phyloP scores from a whole-genome alignment of 192 early-diverging fungal species.

The Haplosporangium gracile region DNA sequence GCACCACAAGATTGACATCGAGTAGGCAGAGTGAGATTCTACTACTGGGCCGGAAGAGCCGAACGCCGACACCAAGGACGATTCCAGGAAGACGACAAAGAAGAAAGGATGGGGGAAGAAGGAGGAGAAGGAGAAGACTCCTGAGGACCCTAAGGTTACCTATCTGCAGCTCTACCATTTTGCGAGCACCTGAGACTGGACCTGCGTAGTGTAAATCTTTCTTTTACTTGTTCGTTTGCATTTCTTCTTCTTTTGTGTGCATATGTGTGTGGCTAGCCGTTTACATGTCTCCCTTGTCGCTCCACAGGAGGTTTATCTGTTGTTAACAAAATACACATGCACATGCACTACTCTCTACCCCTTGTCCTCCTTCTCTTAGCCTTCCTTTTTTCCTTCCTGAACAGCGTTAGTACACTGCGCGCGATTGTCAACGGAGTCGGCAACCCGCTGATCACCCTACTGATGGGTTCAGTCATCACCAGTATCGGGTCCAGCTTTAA shows the following conservation, averaged over 20 bases:
- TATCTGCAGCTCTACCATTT: constrained; percentile 78
- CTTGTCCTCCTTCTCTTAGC: background rate
- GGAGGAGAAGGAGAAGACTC: constrained; percentile 37
- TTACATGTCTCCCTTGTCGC: too few relatives aligned
- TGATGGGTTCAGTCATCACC: constrained; percentile 26
- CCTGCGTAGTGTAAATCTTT: constrained; percentile 58
- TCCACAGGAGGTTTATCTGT: too few relatives aligned
- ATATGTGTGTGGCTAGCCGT: constrained; percentile 35
- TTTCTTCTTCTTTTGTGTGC: background rate
- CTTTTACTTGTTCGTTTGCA: constrained; percentile 37
- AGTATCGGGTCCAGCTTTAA: background rate
- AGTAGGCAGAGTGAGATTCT: background rate
- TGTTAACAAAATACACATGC: background rate
- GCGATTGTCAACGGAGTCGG: constrained; percentile 21
- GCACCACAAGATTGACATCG: background rate
- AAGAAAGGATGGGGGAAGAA: background rate
- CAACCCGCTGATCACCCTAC: constrained; percentile 24
- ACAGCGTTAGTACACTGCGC: background rate
- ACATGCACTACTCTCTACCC: background rate
- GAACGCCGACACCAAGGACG: background rate
- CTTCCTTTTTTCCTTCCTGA: background rate
- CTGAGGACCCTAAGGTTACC: constrained; percentile 64
- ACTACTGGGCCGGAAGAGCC: background rate
- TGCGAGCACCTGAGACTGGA: constrained; percentile 68
- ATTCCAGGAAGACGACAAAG: background rate